Conservation (phyloP, 345 rosid species). For the Acer saccharum region DNA sequence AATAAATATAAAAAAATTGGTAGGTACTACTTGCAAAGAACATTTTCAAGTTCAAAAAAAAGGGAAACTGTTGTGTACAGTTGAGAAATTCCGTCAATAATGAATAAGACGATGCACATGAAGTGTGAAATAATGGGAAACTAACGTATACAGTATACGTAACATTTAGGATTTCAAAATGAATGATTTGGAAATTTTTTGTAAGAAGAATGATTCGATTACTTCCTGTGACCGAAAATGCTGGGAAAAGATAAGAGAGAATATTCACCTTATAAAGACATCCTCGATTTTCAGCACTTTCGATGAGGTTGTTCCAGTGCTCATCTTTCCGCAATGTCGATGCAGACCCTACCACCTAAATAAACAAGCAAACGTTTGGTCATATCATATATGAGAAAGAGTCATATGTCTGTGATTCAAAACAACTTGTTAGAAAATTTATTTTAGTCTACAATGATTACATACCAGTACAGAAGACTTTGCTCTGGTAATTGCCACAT, state of each 20-base stretch:
- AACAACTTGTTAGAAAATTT: background rate
- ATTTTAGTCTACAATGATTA: background rate
- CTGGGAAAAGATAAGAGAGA: background rate
- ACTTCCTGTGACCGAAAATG: background rate
- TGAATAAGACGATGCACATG: background rate
- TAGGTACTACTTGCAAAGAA: background rate
- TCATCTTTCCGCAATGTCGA: conserved; percentile 66
- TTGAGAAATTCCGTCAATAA: background rate
- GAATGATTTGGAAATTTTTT: background rate
- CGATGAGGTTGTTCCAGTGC: conserved; percentile 77
- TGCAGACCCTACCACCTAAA: conserved; percentile 91
- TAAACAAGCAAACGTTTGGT: conserved; percentile 15
- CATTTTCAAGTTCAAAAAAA: background rate
- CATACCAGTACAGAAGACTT: conserved; percentile 91
- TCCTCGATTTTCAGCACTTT: conserved; percentile 70
- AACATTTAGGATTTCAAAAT: background rate
- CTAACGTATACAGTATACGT: background rate
- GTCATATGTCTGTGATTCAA: background rate
- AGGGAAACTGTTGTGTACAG: background rate
- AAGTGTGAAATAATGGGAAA: background rate
- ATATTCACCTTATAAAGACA: conserved; percentile 61
- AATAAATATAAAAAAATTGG: no score
- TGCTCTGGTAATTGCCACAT: conserved; percentile 92
- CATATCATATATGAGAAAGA: background rate
- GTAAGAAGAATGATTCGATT: background rate